Evolutionary conservation across 2,329 filamentous ascomycete species (phyloP).

Genomic region (Xylariaceae sp.): DNA sequence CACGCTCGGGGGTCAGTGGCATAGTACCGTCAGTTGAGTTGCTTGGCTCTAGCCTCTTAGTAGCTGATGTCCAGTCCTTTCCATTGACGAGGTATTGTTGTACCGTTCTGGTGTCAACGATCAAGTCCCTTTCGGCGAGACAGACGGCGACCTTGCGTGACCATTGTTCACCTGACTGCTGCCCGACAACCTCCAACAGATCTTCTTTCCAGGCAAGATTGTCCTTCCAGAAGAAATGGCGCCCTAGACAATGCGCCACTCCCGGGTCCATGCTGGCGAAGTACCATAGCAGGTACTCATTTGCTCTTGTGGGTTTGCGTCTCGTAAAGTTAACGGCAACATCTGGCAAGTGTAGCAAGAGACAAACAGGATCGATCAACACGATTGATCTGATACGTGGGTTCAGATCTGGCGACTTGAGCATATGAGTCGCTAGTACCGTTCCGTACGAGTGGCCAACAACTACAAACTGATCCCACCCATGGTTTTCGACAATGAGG

Average conservation of each 20-base stretch:
- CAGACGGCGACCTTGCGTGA: conserved; percentile 46
- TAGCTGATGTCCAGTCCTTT: conserved; percentile 25
- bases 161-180: conserved; percentile 8
- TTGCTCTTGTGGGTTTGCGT: conserved; percentile 48
- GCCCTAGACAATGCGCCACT: conserved; percentile 56
- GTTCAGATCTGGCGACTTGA: conserved; percentile 43
- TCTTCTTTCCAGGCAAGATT: conserved; percentile 68
- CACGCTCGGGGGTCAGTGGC: conserved; percentile 11
- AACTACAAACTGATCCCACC: conserved; percentile 54
- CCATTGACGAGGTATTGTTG: conserved; percentile 48
- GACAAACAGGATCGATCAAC: conserved; percentile 57
- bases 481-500: conserved; percentile 51
- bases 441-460: conserved; percentile 61
- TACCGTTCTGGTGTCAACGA: conserved; percentile 56
- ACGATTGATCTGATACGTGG: conserved; percentile 45
- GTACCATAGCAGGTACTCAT: conserved; percentile 66
- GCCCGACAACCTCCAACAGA: conserved; percentile 33
- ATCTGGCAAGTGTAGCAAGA: conserved; percentile 63
- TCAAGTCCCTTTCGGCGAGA: conserved; percentile 56
- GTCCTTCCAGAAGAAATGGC: conserved; percentile 67
- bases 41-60: conserved; percentile 10
- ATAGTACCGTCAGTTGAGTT: conserved; percentile 26
- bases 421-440: conserved; percentile 56
- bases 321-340: conserved; percentile 68
- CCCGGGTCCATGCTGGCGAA: conserved; percentile 64